Base-by-base conservation (phyloP, 2,329 filamentous ascomycete genomes). In the Neoarthrinium moseri region DNA sequence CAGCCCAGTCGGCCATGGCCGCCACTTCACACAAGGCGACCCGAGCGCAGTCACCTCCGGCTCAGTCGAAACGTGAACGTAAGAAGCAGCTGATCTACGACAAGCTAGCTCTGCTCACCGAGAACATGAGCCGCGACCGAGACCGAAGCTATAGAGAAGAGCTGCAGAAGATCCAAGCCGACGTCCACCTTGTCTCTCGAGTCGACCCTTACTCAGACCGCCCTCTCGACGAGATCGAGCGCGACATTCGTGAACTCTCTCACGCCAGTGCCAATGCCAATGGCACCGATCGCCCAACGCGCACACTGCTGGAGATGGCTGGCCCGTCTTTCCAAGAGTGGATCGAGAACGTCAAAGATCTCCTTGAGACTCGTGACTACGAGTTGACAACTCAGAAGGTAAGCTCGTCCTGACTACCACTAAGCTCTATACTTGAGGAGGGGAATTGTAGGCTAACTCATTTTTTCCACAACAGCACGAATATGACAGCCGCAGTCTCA, bases 141-240 rank as follows among this genome's bases (percentile, higher is more conserved):
- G 90, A 96, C 65, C 75, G 80, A 51, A 84, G 90, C 58, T 97
- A 95, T 67, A 84, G 91, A 51, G 88, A 94, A 54, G 90, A 96
- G 67, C 79, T 96, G 2, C 86, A 94, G 59, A 89, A 89, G 55
- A 83, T 96, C n/a, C 91, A 96, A 69, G 62, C 57, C 5, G 75
- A 78, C 46, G 59, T 73, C 17, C 51, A 66, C 45, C 64, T 77
- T 10, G 51, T 61, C 8, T 65, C 66, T 17, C 66, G 88, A 56
- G 88, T 94, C 43, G 87, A 96, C 59, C 87, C 89, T 1, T 95
- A 95, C 64, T 75, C 78, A 43, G 70, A 72, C 38, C 64, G 69
- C 17, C 70, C 71, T 2, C 64, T 72, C 3, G 73, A 77, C 52
- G 62, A 59, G 30, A 68, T 72, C 30, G 68, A 71, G 30, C 67